A percentile compares a stretch with the other conserved stretches of the same genome.
Conservation (phyloP, 805 yeast genomes). For the Saccharomycopsis synnaedendra region DNA sequence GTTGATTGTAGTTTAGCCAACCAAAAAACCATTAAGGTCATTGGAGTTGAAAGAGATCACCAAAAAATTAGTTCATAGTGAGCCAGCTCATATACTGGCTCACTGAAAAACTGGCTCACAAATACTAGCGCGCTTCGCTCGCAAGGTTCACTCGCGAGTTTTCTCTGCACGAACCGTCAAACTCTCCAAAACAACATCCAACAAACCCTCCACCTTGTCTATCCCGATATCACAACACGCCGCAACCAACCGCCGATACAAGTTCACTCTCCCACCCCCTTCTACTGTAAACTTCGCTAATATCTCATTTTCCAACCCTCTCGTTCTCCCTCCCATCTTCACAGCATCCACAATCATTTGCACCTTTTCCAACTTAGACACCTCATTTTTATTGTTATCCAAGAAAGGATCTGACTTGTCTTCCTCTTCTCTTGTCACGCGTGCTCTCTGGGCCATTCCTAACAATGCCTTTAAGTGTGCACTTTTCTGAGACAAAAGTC, state of each 20-base stretch:
- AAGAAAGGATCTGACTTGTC: neutral
- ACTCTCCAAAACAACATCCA: constrained; percentile 11
- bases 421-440: neutral
- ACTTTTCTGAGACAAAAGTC: constrained; percentile 19
- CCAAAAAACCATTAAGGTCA: too few species aligned
- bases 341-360: constrained; percentile 23
- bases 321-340: neutral
- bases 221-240: constrained; percentile 57
- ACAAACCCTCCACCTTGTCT: constrained; percentile 53
- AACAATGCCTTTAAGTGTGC: constrained; percentile 18
- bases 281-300: constrained; percentile 13
- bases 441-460: constrained; percentile 1
- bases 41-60: too few species aligned
- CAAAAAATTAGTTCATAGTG: too few species aligned
- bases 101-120: too few species aligned
- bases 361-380: constrained; percentile 27
- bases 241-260: constrained; percentile 57
- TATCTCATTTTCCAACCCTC: neutral
- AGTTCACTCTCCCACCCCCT: constrained; percentile 42
- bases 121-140: too few species aligned
- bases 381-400: neutral
- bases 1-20: too few species aligned
- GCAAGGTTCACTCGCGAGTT: too few species aligned
- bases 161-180: neutral
- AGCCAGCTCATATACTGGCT: too few species aligned